A percentile compares a stretch with the other conserved stretches of the same genome.
Evolutionary conservation across 306 rosid genomes (phyloP).

Genomic region (Cicer cuneatum): DNA sequence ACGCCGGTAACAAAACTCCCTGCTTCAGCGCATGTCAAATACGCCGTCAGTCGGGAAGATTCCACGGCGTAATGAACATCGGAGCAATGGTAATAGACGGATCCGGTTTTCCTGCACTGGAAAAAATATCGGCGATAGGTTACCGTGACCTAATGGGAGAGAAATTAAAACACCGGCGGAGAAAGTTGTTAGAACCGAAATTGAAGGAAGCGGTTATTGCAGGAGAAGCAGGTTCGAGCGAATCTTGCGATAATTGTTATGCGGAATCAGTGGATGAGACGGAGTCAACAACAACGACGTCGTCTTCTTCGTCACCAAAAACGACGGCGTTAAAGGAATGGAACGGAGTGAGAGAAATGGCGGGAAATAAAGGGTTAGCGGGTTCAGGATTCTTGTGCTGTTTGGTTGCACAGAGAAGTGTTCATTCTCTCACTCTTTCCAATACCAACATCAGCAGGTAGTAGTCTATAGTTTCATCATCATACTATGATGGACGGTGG

Average conservation of each 20-base stretch:
- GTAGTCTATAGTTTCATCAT: background rate
- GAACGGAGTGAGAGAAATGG: slow-evolving; percentile 65
- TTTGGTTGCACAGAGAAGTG: slow-evolving; percentile 51
- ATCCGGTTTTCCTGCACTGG: slow-evolving; percentile 56
- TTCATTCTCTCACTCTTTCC: slow-evolving; percentile 34
- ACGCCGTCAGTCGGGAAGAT: slow-evolving; percentile 85
- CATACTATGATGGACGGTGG: slow-evolving; percentile 13
- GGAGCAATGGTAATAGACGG: slow-evolving; percentile 59
- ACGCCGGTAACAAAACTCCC: slow-evolving; percentile 47
- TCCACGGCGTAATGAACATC: slow-evolving; percentile 77
- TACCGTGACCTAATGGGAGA: slow-evolving; percentile 76
- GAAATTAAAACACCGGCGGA: slow-evolving; percentile 40
- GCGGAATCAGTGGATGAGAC: slow-evolving; percentile 52
- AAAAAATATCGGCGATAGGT: slow-evolving; percentile 63
- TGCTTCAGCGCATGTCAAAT: slow-evolving; percentile 77
- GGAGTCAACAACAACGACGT: slow-evolving; percentile 59
- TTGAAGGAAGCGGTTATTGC: background rate
- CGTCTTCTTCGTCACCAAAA: slow-evolving; percentile 50
- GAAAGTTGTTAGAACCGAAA: slow-evolving; percentile 25
- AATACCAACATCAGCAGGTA: slow-evolving; percentile 38
- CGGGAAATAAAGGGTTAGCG: slow-evolving; percentile 57
- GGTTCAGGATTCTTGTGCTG: slow-evolving; percentile 75
- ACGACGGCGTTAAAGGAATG: slow-evolving; percentile 62
- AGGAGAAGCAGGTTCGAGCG: slow-evolving; percentile 43
- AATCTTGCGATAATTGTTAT: slow-evolving; percentile 51